A percentile compares a stretch with the other conserved stretches of the same genome.
These are phyloP conservation scores for Ophiognomonia clavigignenti-juglandacearum DNA, from an alignment of 2,329 filamentous ascomycete genomes.

Conservation along the genomic window DNA sequence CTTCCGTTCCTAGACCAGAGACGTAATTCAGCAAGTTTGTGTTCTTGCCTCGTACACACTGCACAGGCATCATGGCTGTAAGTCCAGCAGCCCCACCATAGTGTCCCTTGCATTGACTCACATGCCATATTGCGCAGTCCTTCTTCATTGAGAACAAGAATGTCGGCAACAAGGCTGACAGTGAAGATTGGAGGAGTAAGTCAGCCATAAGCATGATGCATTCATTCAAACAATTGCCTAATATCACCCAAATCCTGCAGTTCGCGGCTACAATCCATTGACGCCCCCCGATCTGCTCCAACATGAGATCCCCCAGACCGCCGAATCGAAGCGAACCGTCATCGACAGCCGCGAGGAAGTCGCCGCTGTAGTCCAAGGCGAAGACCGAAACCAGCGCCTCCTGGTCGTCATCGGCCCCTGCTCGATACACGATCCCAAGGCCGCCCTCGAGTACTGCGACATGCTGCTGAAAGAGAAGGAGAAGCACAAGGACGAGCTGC, in stretches of 20 bases:
- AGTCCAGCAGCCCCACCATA: constrained; percentile 16
- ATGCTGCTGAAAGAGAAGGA: constrained; percentile 74
- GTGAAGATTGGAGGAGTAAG: constrained; percentile 81
- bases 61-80: constrained; percentile 30
- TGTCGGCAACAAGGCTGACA: constrained; percentile 67
- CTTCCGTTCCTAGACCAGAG: too few relatives aligned
- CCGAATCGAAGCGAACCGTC: constrained; percentile 55
- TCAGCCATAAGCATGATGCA: too few relatives aligned
- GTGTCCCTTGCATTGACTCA: constrained; percentile 21
- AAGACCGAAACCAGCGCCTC: constrained; percentile 51
- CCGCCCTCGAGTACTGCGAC: constrained; percentile 90
- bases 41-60: too few relatives aligned
- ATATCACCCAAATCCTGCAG: constrained; percentile 34
- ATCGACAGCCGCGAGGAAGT: constrained; percentile 58
- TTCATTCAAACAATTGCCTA: too few relatives aligned
- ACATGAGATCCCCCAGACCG: constrained; percentile 72
- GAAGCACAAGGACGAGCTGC: constrained; percentile 82
- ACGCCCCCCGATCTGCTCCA: constrained; percentile 93
- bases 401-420: constrained; percentile 87
- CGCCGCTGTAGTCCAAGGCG: constrained; percentile 59
- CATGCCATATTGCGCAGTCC: constrained; percentile 29
- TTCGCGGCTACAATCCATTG: constrained; percentile 87
- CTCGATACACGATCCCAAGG: constrained; percentile 91
- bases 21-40: too few relatives aligned
- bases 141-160: constrained; percentile 77